Evolutionary conservation across 2,329 filamentous ascomycete species (phyloP).

Genomic region (Aspergillus fijiensis): DNA sequence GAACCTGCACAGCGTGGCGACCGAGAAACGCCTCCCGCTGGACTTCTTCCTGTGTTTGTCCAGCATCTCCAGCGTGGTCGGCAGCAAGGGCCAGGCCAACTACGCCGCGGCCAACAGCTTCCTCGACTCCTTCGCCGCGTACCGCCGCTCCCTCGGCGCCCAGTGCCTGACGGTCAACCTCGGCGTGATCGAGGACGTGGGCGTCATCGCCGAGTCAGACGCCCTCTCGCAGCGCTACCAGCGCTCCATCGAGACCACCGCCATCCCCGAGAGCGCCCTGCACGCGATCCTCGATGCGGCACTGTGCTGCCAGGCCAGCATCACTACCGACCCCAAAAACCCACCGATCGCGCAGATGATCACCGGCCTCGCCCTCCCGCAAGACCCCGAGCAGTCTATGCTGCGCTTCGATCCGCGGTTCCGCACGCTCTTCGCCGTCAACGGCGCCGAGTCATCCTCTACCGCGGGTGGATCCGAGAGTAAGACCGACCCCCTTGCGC

Average conservation of each 20-base stretch:
- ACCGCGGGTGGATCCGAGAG: background rate
- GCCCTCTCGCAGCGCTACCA: conserved; percentile 1
- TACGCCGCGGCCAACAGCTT: conserved; percentile 28
- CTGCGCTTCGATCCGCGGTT: conserved; percentile 9
- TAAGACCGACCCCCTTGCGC: background rate
- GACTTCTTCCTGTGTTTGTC: conserved; percentile 29
- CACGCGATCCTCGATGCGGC: conserved; percentile 4
- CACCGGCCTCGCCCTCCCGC: conserved; percentile 8
- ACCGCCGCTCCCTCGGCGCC: conserved; percentile 15
- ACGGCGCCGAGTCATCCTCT: background rate
- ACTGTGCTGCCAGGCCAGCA: background rate
- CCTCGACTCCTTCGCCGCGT: conserved; percentile 21
- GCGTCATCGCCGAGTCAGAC: conserved; percentile 20
- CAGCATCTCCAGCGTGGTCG: conserved; percentile 24
- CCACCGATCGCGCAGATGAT: conserved; percentile 4
- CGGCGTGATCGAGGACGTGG: conserved; percentile 31
- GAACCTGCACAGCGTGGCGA: conserved; percentile 27
- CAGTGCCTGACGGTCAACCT: conserved; percentile 27
- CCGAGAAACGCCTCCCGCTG: background rate
- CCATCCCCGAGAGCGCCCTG: conserved; percentile 5
- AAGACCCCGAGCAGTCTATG: conserved; percentile 4
- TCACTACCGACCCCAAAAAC: background rate
- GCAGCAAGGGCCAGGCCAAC: conserved; percentile 24
- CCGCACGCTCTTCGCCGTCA: conserved; percentile 1
- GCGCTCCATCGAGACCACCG: background rate